These are phyloP conservation scores for Citropsis articulata DNA, from an alignment of 345 rosid genomes.

Conservation along the genomic window DNA sequence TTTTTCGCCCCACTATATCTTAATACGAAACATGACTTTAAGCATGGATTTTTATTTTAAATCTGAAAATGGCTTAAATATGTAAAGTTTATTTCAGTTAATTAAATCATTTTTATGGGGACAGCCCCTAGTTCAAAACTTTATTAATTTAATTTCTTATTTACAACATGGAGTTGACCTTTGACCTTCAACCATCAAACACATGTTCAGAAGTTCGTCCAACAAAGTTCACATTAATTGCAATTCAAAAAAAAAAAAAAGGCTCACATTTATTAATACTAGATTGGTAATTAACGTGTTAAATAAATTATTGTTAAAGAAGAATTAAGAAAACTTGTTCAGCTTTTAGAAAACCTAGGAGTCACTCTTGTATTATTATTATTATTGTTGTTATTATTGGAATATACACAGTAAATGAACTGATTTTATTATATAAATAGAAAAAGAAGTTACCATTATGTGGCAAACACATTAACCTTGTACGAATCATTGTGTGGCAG, in stretches of 20 bases:
- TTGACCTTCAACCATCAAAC: constrained; percentile 10
- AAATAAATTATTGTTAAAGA: too few relatives aligned
- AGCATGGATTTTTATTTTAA: not conserved
- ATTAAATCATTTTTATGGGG: not conserved
- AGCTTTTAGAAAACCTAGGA: not conserved
- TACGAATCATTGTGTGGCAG: too few relatives aligned
- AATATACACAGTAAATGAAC: too few relatives aligned
- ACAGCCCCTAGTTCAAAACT: not conserved
- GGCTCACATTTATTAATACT: not conserved
- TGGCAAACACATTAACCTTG: too few relatives aligned
- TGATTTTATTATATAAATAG: too few relatives aligned
- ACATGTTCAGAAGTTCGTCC: not conserved
- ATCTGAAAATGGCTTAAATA: not conserved
- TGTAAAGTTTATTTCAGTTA: not conserved
- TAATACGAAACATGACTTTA: too few relatives aligned
- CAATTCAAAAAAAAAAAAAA: too few relatives aligned
- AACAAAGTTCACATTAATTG: not conserved
- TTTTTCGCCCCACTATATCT: fast-evolving
- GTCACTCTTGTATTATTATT: not conserved
- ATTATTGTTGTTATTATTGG: too few relatives aligned
- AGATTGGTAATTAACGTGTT: not conserved
- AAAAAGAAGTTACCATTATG: too few relatives aligned
- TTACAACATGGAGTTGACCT: constrained; percentile 16
- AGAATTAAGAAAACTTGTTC: not conserved
- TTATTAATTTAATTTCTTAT: not conserved